Base-by-base conservation (phyloP, 257 asterid species). In the Avicennia marina region DNA sequence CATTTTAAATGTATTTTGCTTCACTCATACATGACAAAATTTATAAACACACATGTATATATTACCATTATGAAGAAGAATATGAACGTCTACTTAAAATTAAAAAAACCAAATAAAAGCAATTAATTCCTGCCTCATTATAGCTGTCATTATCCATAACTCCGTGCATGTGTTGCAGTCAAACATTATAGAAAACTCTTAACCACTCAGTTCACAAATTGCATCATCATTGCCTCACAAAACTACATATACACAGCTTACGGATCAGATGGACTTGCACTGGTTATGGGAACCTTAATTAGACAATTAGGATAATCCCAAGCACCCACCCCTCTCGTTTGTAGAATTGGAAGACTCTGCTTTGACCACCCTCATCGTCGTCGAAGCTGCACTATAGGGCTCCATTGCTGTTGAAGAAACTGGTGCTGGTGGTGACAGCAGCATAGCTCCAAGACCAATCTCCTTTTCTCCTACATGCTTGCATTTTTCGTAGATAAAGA, bases 391-490 rank as follows among this genome's bases (percentile, higher is more conserved):
- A n/a, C n/a, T n/a, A n/a, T n/a, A n/a, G n/a, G n/a, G n/a, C n/a
- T n/a, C n/a, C n/a, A n/a, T n/a, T n/a, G n/a, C n/a, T n/a, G n/a
- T n/a, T n/a, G n/a, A 39, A 8, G 25, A 18, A 29, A n/a, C n/a
- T n/a, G 26, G 2, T 7, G 45, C 1, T 11, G 57, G 52, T 11
- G 70, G 63, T 0, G 46, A 20, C 24, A 72, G 64, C 47, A 53
- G 44, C 63, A 60, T 48, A 11, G 77, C 82, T 48, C 94, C 94
- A 16, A 70, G 63, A 0, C 90, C 83, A 19, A 79, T 68, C 72
- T 81, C 87, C 27, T 79, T 79, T 0, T 67, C 78, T 0, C 72
- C 44, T 15, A 75, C 60, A 21, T 31, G 16, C 53, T 47, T 45
- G 29, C 72, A 72, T 42, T 41, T 62, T 7, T 73, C 64, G 2